Base-by-base conservation (phyloP, 441 rosid genomes). In the Eruca vesicaria region DNA sequence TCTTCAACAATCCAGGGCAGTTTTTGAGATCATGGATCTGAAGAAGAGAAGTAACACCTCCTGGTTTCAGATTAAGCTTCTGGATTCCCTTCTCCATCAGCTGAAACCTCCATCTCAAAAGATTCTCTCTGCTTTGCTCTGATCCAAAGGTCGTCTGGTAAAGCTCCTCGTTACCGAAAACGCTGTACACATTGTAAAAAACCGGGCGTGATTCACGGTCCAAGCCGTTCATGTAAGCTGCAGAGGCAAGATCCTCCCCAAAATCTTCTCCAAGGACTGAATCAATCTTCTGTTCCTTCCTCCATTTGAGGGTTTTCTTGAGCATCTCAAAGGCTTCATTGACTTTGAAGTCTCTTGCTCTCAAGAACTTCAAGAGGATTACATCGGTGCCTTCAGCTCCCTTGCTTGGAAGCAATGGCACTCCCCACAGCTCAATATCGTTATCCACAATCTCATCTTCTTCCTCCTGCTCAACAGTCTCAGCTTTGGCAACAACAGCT, bases 281-380 rank as follows among this genome's bases (percentile, higher is more conserved):
- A 74, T 87, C 89, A 5, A 87, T 82, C 20, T 81, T 79, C 57
- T 77, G 55, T 7, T 88, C 87, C 70, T 86, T 86, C 68, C 97
- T 88, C 98, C 98, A 91, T 53, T 77, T 86, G 9, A 93, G 88
- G 53, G 94, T 88, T 74, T 89, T 91, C 82, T 76, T 84, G 26
- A 93, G 88, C 98, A 93, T 93, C 86, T 93, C 91, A 59, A 89
- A 82, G 2, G 97, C 91, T 4, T 93, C 97, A 6, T 78, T 82
- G 53, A 87, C 97, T 77, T 85, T 93, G 79, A 93, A 93, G 67
- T 93, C 97, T 78, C 96, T 85, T 15, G 97, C 97, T 66, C 97
- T 85, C 82, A 93, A 76, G 84, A 89, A 93, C 82, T 93, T 93
- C 82, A 93, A 68, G 33, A 91, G 87, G 58, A 91, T 83, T 7